Evolutionary conservation across 2,329 filamentous ascomycete genomes (phyloP).

Genomic region (Grosmannia penicillata): DNA sequence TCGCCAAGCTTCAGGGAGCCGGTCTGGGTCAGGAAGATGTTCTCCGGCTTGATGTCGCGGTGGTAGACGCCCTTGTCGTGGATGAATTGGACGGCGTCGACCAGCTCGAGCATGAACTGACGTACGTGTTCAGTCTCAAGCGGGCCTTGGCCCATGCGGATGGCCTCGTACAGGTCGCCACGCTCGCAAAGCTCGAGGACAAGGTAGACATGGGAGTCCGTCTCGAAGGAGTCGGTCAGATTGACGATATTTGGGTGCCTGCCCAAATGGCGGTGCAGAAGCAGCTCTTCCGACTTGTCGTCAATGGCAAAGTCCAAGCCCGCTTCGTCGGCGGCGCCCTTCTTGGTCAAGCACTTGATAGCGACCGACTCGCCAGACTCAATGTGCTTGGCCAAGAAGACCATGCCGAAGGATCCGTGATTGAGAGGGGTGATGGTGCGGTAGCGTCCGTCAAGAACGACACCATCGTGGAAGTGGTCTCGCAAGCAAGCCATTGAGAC

Average conservation of each 20-base stretch:
- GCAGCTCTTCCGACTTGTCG: slow-evolving; percentile 67
- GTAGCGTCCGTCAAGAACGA: slow-evolving; percentile 78
- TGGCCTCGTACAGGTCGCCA: slow-evolving; percentile 94
- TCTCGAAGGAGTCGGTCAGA: slow-evolving; percentile 81
- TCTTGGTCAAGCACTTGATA: slow-evolving; percentile 92
- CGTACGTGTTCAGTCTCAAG: slow-evolving; percentile 93
- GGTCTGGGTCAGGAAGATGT: slow-evolving; percentile 82
- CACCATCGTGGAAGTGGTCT: slow-evolving; percentile 64
- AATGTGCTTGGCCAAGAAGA: slow-evolving; percentile 79
- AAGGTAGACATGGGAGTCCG: slow-evolving; percentile 74
- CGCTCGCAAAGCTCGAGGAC: slow-evolving; percentile 92
- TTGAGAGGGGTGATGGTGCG: slow-evolving; percentile 88
- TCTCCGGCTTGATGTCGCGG: slow-evolving; percentile 98
- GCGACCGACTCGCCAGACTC: slow-evolving; percentile 68
- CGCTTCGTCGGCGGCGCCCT: slow-evolving; percentile 43
- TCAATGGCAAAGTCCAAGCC: slow-evolving; percentile 58
- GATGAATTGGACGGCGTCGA: slow-evolving; percentile 80
- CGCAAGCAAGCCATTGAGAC: slow-evolving; percentile 66
- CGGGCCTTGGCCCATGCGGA: slow-evolving; percentile 74
- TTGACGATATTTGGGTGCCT: slow-evolving; percentile 88
- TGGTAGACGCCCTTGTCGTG: slow-evolving; percentile 87
- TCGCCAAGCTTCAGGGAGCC: slow-evolving; percentile 94
- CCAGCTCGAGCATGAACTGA: slow-evolving; percentile 89
- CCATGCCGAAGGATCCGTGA: slow-evolving; percentile 97
- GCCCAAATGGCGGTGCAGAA: slow-evolving; percentile 65